A percentile compares a stretch with the other conserved stretches of the same genome.
Conservation (phyloP, 1,284 basidiomycete species). For the Mycena citricolor region DNA sequence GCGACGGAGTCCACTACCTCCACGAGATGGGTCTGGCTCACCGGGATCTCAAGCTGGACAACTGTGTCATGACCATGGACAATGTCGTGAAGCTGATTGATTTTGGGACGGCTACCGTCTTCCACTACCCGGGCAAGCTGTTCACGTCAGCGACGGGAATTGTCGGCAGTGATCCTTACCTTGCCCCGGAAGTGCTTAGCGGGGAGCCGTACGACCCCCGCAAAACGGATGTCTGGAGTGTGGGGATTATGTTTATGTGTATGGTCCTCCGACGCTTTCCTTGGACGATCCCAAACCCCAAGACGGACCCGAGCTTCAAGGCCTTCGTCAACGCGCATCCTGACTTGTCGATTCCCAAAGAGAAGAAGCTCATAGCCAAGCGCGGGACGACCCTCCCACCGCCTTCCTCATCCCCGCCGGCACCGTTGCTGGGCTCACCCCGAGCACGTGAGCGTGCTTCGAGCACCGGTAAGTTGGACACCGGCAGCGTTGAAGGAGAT, state of each 20-base stretch:
- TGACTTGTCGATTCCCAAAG: conserved; percentile 58
- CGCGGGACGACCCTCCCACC: conserved; percentile 36
- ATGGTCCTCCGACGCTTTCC: conserved; percentile 98
- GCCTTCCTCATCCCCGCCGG: conserved; percentile 22
- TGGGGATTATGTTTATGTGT: conserved; percentile 99
- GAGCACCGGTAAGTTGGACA: conserved; percentile 27
- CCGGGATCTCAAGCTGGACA: conserved; percentile 98
- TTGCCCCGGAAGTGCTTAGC: conserved; percentile 89
- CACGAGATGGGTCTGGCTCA: conserved; percentile 98
- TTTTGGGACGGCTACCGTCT: conserved; percentile 98
- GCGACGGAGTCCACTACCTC: conserved; percentile 97
- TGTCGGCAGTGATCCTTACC: conserved; percentile 97
- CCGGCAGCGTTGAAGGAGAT: conserved; percentile 23
- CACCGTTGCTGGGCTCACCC: conserved; percentile 21
- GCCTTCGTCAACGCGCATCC: conserved; percentile 93
- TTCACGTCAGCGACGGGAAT: conserved; percentile 83
- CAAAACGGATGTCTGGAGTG: conserved; percentile 98
- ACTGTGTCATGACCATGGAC: conserved; percentile 95
- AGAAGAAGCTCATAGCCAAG: conserved; percentile 26
- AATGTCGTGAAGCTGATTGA: conserved; percentile 99
- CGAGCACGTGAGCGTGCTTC: conserved; percentile 32
- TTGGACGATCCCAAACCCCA: conserved; percentile 97
- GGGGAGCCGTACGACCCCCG: conserved; percentile 80
- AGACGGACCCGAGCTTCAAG: conserved; percentile 89
- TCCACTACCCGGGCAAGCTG: conserved; percentile 91